Conservation (phyloP, 2,329 filamentous ascomycete genomes). For the Teratosphaeria viscida region DNA sequence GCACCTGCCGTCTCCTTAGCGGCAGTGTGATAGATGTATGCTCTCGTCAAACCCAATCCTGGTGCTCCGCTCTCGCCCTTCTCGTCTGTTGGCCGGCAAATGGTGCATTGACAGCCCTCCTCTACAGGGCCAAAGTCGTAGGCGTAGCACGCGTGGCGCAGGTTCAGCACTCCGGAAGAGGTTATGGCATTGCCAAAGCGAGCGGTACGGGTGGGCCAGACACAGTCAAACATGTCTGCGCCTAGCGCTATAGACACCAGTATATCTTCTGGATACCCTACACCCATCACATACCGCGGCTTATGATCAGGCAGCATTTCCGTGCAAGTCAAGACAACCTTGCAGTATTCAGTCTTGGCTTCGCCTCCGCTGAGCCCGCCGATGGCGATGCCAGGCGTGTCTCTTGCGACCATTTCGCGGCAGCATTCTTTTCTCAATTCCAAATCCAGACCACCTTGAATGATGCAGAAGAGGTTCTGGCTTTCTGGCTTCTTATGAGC, state of each 20-base stretch:
- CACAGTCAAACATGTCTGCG: constrained; percentile 99
- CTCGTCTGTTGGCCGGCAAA: constrained; percentile 52
- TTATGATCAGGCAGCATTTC: constrained; percentile 75
- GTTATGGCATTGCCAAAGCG: constrained; percentile 94
- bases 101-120: constrained; percentile 67
- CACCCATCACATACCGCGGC: constrained; percentile 98
- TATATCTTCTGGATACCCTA: constrained; percentile 91
- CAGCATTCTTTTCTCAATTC: constrained; percentile 79
- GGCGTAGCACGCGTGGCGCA: constrained; percentile 65
- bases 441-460: constrained; percentile 86
- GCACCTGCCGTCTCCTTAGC: constrained; percentile 93
- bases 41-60: constrained; percentile 70
- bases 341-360: constrained; percentile 85
- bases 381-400: constrained; percentile 94
- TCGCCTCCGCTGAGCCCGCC: constrained; percentile 91
- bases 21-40: constrained; percentile 83
- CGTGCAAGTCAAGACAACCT: constrained; percentile 75
- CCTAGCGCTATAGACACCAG: constrained; percentile 88
- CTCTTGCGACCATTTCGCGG: constrained; percentile 71
- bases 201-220: constrained; percentile 94
- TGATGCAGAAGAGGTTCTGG: constrained; percentile 97
- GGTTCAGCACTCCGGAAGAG: constrained; percentile 66
- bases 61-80: constrained; percentile 32
- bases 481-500: constrained; percentile 72
- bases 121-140: constrained; percentile 78